Evolutionary conservation across 306 rosid genomes (phyloP).

Genomic region (Hippophae tibetana): DNA sequence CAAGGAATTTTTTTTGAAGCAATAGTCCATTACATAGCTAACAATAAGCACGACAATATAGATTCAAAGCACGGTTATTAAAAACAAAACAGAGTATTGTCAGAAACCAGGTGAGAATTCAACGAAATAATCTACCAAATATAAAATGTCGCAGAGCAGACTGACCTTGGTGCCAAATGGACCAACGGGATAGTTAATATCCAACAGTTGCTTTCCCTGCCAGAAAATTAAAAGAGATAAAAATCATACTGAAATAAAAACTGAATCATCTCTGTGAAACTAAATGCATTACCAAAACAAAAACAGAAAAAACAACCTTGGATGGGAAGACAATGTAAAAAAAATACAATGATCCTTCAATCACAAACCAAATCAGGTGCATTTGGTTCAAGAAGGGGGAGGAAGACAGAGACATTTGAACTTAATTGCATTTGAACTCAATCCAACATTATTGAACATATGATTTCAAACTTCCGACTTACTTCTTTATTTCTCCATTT

Average conservation of each 20-base stretch:
- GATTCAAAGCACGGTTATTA: background rate
- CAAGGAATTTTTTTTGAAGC: no score
- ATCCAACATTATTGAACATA: background rate
- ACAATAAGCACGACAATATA: no score
- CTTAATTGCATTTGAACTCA: background rate
- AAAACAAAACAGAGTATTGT: background rate
- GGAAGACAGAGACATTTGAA: no score
- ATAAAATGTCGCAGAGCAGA: background rate
- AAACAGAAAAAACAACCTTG: background rate
- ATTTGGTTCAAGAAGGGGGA: background rate
- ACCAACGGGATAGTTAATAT: constrained; percentile 54
- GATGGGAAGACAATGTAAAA: background rate
- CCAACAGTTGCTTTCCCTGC: constrained; percentile 56
- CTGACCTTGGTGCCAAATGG: constrained; percentile 89
- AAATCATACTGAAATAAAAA: background rate
- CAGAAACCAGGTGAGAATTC: background rate
- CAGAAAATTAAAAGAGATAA: background rate
- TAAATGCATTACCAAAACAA: background rate
- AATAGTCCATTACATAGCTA: no score
- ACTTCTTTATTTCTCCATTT: constrained; percentile 1
- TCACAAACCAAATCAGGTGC: background rate
- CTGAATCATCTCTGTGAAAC: background rate
- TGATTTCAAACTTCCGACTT: background rate
- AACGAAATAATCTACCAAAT: background rate
- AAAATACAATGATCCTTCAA: background rate